Percentiles rank a stretch among this genome's conserved stretches.
Conservation (phyloP, 495 filamentous ascomycete genomes). For the Rhizodiscina lignyota region DNA sequence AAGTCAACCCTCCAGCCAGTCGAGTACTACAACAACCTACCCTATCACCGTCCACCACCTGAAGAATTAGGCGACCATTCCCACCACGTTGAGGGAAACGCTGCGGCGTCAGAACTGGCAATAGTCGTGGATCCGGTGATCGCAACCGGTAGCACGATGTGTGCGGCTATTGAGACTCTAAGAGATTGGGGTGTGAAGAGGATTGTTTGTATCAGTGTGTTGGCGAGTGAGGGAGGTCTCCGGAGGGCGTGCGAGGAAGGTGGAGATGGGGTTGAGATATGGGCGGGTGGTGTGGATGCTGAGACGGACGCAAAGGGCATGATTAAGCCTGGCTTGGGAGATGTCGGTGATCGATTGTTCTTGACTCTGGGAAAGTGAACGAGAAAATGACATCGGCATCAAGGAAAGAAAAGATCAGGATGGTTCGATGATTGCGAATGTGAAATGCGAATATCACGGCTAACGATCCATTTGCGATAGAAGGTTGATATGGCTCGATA, state of each 20-base stretch:
- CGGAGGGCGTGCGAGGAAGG: slow-evolving; percentile 52
- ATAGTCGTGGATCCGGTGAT: slow-evolving; percentile 86
- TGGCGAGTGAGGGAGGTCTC: slow-evolving; percentile 54
- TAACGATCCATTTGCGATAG: no score
- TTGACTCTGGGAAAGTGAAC: slow-evolving; percentile 74
- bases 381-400: background rate
- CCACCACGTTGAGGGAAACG: slow-evolving; percentile 24
- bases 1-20: slow-evolving; percentile 70
- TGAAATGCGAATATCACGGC: background rate
- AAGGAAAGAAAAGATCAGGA: background rate
- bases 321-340: slow-evolving; percentile 80
- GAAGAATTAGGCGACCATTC: slow-evolving; percentile 14
- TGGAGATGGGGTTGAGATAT: slow-evolving; percentile 59
- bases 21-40: slow-evolving; percentile 98
- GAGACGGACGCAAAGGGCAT: slow-evolving; percentile 61
- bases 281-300: slow-evolving; percentile 65
- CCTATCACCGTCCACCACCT: slow-evolving; percentile 38
- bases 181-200: slow-evolving; percentile 77
- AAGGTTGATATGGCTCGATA: no score
- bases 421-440: background rate
- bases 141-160: slow-evolving; percentile 79
- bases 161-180: slow-evolving; percentile 76
- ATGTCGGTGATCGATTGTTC: slow-evolving; percentile 87
- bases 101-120: slow-evolving; percentile 40
- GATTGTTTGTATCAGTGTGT: slow-evolving; percentile 61